Base-by-base conservation (phyloP, 2,329 filamentous ascomycete species). In the Acrodontium crateriforme region DNA sequence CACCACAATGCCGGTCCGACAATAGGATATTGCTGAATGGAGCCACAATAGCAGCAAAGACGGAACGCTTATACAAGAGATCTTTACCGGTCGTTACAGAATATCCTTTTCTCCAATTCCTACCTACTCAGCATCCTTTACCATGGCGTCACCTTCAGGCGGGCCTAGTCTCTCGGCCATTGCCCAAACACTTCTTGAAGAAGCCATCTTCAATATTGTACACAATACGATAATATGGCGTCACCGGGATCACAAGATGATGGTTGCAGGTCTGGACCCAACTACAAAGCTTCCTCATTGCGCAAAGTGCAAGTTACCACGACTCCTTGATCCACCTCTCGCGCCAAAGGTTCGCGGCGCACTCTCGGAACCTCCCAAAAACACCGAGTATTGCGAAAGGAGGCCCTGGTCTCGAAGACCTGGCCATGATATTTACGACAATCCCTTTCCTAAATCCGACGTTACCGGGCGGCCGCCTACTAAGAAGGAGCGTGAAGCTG, bases 381-480 rank as follows among this genome's bases (percentile, higher is more conserved):
- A 39, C 19, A 53, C 46, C 1, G 71, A 76, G 40, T 85, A 84
- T 62, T 87, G 80, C 65, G 81, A 80, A 54, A 74, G 74, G 39
- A 73, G 78, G 35, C 78, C 79, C 0, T 85, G 78, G 60, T 78
- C 82, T 35, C 71, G 80, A 41, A 75, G 79, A 49, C 64, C 72
- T 2, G 78, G 78, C 35, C 78, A 74, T 56, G 79, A 87, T 53
- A 81, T 85, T 39, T 84, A 84, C 53, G 79, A 78, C 27, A 81
- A 84, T 54, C 80, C 77, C 16, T 85, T 80, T 67, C 74, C 80
- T 9, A 74, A 73, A 11, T 75, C 77, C 13, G 73, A 74, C 13
- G 73, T 73, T 9, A 49, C 47, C 5, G 46, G 46, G 14, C 45
- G 52, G 9, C 50, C 50, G 0, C 68, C 77, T 35, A 78, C 78